Evolutionary conservation across 805 yeast species (phyloP), one percentile per base, ranked within the genome.

Genomic region (Metschnikowia noctiluminum): DNA sequence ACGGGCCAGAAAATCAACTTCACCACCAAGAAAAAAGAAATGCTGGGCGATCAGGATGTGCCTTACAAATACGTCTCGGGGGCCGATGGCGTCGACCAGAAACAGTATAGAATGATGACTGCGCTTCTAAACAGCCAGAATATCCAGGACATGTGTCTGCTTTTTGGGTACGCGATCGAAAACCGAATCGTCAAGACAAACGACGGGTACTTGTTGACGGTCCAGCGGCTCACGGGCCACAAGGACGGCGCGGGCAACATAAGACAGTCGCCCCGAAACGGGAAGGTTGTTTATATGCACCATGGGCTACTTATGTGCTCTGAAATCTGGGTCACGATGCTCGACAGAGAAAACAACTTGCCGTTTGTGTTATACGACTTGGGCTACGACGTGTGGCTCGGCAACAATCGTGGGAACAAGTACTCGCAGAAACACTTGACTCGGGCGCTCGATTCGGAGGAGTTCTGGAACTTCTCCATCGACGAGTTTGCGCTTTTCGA

Each of bases 361-460:
- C 97, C 98, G 0, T 85, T 87, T 62, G 70, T 81, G 2, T 73
- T 92, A 32, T 84, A 84, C 51, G 89, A 90, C 49, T 63, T 82
- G 41, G 97, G 97, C 1, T 92, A 81, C 65, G 99, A 92, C 62
- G 97, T 92, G 6, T 92, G 96, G 92, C 71, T 92, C 53, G 98
- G 98, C 1, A 89, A 89, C 65, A 89, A 89, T 61, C 76, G 96
- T 49, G 96, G 96, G 10, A 94, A 92, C 69, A 94, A 92, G 69
- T 92, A 92, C 69, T 85, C 95, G 3, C 83, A 85, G 51, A 90
- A 90, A 58, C 96, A 92, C 65, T 48, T 56, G 62, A n/a, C 62
- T 38, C 58, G 58, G 45, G 63, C 68, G 16, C 67, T 68, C 21
- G 70, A 73, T 48, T 68, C 71, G 3, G 52, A 40, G 41, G 46